Evolutionary conservation across 345 rosid genomes (phyloP), one percentile per base, ranked within the genome.

Genomic region (Passiflora organensis): DNA sequence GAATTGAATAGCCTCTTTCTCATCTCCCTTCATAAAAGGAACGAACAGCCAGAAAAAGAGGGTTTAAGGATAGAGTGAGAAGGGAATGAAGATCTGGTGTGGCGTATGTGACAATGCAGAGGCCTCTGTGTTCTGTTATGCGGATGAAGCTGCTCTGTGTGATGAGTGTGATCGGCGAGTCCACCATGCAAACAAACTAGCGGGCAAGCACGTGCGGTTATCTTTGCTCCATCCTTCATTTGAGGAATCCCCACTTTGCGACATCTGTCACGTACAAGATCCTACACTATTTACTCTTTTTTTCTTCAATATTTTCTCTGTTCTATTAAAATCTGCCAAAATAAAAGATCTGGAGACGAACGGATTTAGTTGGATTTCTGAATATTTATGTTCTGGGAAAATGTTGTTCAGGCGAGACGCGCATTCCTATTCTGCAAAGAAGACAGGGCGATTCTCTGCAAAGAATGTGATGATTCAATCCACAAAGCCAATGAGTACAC

Each of bases 121-220:
- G 51, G 91, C 87, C 25, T 56, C 71, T 0, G 76, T 84, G 28
- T 80, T 84, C 48, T 87, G 91, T 45, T 73, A 70, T 4, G 87
- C 95, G 1, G 95, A 86, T 75, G 95, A 84, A 78, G 95, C 95
- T 32, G 81, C 87, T 65, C 87, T 87, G 0, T 87, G 95, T 45
- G 66, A 64, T 43, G 64, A 46, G 6, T 87, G 95, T n/a, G 95
- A 87, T 71, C 77, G 62, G 24, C 64, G 72, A 16, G 87, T 84
- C 58, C 95, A 87, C 67, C 72, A 66, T 55, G 95, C 91, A 13
- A 87, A 87, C 59, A 80, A 76, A 58, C 76, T 87, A 4, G 96
- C 89, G 20, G 60, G 76, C 4, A 84, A 79, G 51, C 96, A 87
- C 71, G 32, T 58, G 23, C 76, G 96, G 6, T 77, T 79, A 77